phyloP scores from a whole-genome alignment of 805 yeast species.

The Ogataea ramenticola region DNA sequence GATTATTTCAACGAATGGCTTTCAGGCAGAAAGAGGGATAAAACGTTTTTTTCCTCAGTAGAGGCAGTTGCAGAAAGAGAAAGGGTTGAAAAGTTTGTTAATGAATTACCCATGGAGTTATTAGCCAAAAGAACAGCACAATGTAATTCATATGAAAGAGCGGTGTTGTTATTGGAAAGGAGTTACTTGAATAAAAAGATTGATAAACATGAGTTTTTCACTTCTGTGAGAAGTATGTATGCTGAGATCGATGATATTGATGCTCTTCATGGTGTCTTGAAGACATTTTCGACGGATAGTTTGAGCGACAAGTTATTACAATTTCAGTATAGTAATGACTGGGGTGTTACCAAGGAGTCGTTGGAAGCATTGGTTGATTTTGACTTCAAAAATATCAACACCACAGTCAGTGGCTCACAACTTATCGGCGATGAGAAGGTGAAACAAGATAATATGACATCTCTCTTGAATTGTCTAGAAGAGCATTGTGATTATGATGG shows the following conservation, averaged over 20 bases:
- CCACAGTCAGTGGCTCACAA: neutral
- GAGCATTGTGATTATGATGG: constrained; percentile 73
- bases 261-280: constrained; percentile 78
- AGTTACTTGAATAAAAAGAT: constrained; percentile 39
- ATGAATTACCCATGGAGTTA: constrained; percentile 53
- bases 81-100: constrained; percentile 42
- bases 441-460: constrained; percentile 36
- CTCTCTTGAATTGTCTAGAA: constrained; percentile 61
- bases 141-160: constrained; percentile 80
- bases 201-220: constrained; percentile 32
- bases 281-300: constrained; percentile 60
- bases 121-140: constrained; percentile 76
- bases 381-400: constrained; percentile 5
- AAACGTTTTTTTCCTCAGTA: constrained; percentile 11
- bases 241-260: constrained; percentile 86
- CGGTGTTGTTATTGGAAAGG: constrained; percentile 79
- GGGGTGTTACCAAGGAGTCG: constrained; percentile 84
- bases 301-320: constrained; percentile 72
- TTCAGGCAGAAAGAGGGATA: constrained; percentile 29
- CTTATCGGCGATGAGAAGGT: constrained; percentile 17
- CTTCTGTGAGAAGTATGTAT: constrained; percentile 70
- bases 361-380: constrained; percentile 55
- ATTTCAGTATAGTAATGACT: constrained; percentile 77
- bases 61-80: constrained; percentile 18
- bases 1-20: constrained; percentile 83